Evolutionary conservation across 306 rosid species (phyloP).

Genomic region (Fagus sylvatica): DNA sequence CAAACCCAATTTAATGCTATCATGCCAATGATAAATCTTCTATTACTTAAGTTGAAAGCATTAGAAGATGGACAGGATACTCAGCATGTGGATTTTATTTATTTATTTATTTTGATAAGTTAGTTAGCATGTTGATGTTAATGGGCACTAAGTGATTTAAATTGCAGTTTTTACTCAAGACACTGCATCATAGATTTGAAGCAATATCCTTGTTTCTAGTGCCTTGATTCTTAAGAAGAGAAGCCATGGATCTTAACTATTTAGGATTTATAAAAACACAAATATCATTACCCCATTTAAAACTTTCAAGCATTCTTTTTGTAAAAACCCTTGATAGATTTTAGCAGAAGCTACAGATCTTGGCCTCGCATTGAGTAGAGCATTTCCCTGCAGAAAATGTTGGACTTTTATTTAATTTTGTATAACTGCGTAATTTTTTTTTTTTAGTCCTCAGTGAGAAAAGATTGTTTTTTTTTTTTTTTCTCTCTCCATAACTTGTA

Average conservation of each 20-base stretch:
- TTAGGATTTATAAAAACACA: neutral
- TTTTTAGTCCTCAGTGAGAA: too few species aligned
- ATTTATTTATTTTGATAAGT: too few species aligned
- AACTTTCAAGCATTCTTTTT: neutral
- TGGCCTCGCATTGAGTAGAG: neutral
- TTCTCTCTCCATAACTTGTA: neutral
- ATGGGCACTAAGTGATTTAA: neutral
- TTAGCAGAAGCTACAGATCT: neutral
- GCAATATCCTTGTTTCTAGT: neutral
- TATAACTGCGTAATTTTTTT: too few species aligned
- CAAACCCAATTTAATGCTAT: neutral
- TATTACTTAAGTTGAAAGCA: neutral
- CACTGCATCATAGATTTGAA: neutral
- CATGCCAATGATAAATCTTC: neutral
- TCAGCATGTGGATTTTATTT: too few species aligned
- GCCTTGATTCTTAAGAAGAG: neutral
- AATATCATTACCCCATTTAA: neutral
- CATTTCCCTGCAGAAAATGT: neutral
- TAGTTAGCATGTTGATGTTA: neutral
- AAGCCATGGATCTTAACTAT: neutral
- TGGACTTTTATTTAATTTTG: neutral
- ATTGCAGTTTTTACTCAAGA: neutral
- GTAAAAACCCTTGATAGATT: too few species aligned
- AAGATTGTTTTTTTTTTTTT: neutral
- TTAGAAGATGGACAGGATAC: neutral